Evolutionary conservation across 2,329 filamentous ascomycete species (phyloP).

Genomic region (Colletotrichum paranaense): DNA sequence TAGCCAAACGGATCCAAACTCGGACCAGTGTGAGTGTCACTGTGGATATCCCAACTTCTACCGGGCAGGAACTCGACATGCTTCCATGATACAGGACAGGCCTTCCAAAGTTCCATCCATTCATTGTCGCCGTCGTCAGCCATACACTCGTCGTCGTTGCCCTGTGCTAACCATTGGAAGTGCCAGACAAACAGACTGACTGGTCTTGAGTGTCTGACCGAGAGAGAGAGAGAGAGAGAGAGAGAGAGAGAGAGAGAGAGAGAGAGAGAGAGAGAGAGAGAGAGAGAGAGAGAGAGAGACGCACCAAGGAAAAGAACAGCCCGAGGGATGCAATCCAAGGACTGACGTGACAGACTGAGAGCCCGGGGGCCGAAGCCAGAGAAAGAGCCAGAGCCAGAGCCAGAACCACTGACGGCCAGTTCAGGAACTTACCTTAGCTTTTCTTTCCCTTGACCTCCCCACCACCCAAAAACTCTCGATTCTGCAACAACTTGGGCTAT

Average conservation of each 20-base stretch:
- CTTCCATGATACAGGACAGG: background rate
- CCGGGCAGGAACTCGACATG: background rate
- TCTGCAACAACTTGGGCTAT: constrained; percentile 13
- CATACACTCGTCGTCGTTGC: background rate
- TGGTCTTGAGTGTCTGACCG: too few species aligned
- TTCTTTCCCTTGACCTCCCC: background rate
- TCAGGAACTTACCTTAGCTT: constrained; percentile 25
- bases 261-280: too few species aligned
- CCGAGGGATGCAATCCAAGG: too few species aligned
- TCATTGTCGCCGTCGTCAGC: background rate
- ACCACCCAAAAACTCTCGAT: constrained; percentile 16
- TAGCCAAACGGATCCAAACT: background rate
- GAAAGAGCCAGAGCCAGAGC: background rate
- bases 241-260: too few species aligned
- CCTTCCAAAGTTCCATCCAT: too few species aligned
- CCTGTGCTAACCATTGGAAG: background rate
- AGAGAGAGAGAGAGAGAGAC: too few species aligned
- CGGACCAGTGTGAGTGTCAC: constrained; percentile 4
- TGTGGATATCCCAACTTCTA: background rate
- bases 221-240: too few species aligned
- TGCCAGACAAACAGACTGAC: background rate
- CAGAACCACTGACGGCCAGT: background rate
- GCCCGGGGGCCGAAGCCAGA: background rate
- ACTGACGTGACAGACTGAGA: background rate
- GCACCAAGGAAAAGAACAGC: too few species aligned